Evolutionary conservation across 2,329 filamentous ascomycete species (phyloP), one percentile per base, ranked within the genome.

Genomic region (Scytalidium sp.): DNA sequence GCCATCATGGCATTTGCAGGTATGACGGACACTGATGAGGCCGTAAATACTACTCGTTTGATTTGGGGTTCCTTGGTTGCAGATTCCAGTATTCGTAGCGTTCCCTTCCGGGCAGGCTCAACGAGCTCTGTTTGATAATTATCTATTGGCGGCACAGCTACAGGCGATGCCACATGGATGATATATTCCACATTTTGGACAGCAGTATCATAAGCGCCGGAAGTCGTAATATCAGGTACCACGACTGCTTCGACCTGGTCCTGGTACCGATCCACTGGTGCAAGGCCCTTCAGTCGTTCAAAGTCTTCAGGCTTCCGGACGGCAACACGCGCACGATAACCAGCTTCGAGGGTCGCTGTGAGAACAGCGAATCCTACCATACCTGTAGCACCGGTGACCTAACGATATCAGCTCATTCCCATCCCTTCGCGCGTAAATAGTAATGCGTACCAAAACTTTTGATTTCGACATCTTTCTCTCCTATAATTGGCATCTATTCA

Each of bases 1-100:
- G 46, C 40, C 27, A 58, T 57, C 47, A 60, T 55, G 10, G 55
- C 54, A 27, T 53, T 48, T 54, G 51, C 58, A 9, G 54, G 56
- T 32, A 53, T 54, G 25, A 85, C 83, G 0, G 81, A 73, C 1
- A 58, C 53, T 27, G 64, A 58, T 1, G 70, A 74, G 4, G 64
- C 68, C 2, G 73, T 75, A 45, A 76, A 70, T 17, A 75, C 67
- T 8, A 76, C 56, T 13, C 69, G 64, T 49, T 66, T 62, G n/a
- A 76, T 62, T 0, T 57, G 63, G 68, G 11, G 63, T 1, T 58
- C 52, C 46, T 67, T 67, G 15, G 59, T 41, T 1, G 71, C 72
- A 0, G 70, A 62, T 20, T 67, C 53, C 2, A 76, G 61, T 6
- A 75, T 63, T 4, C 59, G 59, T 3, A 64, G 45, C 0, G 68